phyloP scores from a whole-genome alignment of 805 yeast species.

The Candida cerambycidarum region DNA sequence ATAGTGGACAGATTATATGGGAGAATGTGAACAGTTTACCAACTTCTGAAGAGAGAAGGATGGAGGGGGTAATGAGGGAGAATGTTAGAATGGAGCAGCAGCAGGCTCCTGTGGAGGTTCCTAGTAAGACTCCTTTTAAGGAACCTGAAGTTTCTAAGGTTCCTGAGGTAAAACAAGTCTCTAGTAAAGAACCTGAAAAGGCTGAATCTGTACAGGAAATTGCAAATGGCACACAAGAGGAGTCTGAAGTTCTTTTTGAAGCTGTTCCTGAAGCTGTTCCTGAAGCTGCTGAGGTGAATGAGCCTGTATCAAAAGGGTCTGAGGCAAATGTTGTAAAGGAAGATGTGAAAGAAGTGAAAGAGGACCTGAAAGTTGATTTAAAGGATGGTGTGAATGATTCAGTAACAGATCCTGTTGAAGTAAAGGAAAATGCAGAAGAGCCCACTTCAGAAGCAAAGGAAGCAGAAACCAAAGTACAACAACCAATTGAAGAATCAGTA shows the following conservation, averaged over 20 bases:
- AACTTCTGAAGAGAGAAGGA: conserved; percentile 48
- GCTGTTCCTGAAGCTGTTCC: neutral
- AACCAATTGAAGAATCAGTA: too few species aligned
- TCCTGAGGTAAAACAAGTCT: neutral
- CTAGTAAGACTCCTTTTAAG: too few species aligned
- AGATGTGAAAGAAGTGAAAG: neutral
- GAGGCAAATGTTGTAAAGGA: too few species aligned
- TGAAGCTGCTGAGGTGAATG: neutral
- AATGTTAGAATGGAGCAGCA: conserved; percentile 28
- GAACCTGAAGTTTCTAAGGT: neutral
- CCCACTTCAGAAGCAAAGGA: too few species aligned
- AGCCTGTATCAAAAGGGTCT: neutral
- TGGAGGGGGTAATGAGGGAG: conserved; percentile 47
- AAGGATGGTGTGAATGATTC: too few species aligned
- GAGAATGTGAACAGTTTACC: conserved; percentile 54
- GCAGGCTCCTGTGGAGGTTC: conserved; percentile 1
- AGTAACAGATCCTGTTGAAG: too few species aligned
- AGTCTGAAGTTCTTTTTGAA: conserved; percentile 6
- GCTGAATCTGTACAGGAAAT: neutral
- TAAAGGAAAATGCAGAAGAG: too few species aligned
- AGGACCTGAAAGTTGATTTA: too few species aligned
- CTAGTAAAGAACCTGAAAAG: conserved; percentile 1
- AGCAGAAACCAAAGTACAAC: too few species aligned
- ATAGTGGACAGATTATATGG: conserved; percentile 62
- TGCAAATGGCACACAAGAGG: too few species aligned